These are phyloP conservation scores for Bombardia bombarda DNA, from an alignment of 495 filamentous ascomycete species.

Conservation along the genomic window DNA sequence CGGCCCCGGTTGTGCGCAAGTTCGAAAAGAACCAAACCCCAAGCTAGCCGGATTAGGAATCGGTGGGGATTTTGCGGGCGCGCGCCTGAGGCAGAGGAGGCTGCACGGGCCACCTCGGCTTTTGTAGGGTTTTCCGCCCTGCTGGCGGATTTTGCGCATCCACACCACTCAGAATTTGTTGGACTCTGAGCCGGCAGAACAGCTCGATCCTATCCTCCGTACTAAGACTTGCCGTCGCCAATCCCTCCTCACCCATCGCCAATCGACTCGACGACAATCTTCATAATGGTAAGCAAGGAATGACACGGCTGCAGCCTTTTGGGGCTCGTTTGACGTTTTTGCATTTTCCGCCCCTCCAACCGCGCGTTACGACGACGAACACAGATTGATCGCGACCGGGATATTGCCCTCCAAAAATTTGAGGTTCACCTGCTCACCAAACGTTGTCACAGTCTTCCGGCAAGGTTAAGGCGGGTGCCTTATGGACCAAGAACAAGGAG, in stretches of 20 bases:
- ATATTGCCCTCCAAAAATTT: no score
- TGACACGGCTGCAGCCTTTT: no score
- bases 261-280: constrained; percentile 22
- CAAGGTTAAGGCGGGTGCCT: constrained; percentile 89
- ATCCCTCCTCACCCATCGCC: constrained; percentile 23
- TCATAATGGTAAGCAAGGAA: constrained; percentile 23
- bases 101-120: constrained; percentile 15
- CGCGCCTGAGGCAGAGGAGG: constrained; percentile 3
- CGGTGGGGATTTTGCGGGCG: constrained; percentile 3
- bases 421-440: constrained; percentile 19
- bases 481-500: constrained; percentile 99
- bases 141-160: constrained; percentile 24
- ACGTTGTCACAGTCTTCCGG: constrained; percentile 58
- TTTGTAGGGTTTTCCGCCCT: constrained; percentile 30
- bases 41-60: constrained; percentile 26
- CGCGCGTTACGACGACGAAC: not conserved
- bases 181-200: constrained; percentile 17
- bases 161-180: constrained; percentile 27
- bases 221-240: constrained; percentile 23
- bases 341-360: no score
- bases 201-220: constrained; percentile 17
- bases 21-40: constrained; percentile 26
- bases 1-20: constrained; percentile 26
- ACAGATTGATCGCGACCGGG: no score
- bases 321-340: constrained; percentile 1